Evolutionary conservation across 2,329 filamentous ascomycete genomes (phyloP).

Genomic region (Colletotrichum sp.): DNA sequence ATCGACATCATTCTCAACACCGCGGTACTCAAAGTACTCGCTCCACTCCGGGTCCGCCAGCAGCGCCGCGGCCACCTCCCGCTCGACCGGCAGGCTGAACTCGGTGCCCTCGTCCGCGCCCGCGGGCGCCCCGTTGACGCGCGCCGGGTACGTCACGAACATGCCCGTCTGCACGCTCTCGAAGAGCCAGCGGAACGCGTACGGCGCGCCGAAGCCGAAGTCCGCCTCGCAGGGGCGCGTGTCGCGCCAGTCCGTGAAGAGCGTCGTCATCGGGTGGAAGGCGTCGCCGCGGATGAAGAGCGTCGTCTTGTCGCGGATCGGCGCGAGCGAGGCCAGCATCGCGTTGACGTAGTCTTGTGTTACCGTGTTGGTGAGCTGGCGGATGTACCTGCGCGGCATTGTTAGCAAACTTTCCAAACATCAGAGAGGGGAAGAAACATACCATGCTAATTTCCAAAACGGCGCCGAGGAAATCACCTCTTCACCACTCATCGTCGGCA

Average conservation of each 20-base stretch:
- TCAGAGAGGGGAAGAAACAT: constrained; percentile 10
- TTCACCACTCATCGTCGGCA: constrained; percentile 31
- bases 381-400: background rate
- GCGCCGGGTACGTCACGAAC: constrained; percentile 31
- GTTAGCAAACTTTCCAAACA: rapidly evolving
- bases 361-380: constrained; percentile 35
- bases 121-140: constrained; percentile 24
- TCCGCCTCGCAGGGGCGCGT: constrained; percentile 29
- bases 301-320: constrained; percentile 38
- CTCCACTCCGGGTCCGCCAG: constrained; percentile 38
- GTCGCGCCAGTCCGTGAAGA: constrained; percentile 40
- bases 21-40: constrained; percentile 41
- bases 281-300: constrained; percentile 37
- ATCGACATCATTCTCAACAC: constrained; percentile 29
- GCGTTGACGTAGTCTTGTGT: constrained; percentile 34
- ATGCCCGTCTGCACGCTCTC: constrained; percentile 31
- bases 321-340: constrained; percentile 34
- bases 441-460: constrained; percentile 36
- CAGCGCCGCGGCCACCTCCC: constrained; percentile 31
- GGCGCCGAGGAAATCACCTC: constrained; percentile 40
- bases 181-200: constrained; percentile 34
- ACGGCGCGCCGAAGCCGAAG: constrained; percentile 40
- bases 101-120: constrained; percentile 39
- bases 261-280: constrained; percentile 36
- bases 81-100: constrained; percentile 39